A percentile compares a stretch with the other conserved stretches of the same genome.
Evolutionary conservation across 768 basidiomycete genomes (phyloP).

Genomic region (Mycena vulgaris): DNA sequence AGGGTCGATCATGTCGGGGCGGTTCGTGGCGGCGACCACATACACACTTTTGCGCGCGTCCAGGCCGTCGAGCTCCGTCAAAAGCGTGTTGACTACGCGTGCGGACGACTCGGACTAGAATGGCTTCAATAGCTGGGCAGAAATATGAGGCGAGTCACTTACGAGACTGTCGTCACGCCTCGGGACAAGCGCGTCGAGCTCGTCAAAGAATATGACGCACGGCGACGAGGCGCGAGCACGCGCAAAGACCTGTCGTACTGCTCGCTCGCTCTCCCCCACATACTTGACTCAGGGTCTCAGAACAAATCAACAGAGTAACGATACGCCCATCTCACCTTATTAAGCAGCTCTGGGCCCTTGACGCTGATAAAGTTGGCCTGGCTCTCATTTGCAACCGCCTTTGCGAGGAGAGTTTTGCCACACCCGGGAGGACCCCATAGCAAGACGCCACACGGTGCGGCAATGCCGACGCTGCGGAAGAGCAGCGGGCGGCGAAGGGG

Average conservation of each 20-base stretch:
- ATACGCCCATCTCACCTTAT: constrained; percentile 76
- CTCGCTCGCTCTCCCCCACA: constrained; percentile 96
- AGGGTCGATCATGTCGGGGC: constrained; percentile 98
- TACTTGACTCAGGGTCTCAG: constrained; percentile 72
- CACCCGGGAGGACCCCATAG: constrained; percentile 99
- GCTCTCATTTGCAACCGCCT: constrained; percentile 97
- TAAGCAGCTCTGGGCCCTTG: constrained; percentile 96
- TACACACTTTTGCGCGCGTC: constrained; percentile 90
- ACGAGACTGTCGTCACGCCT: constrained; percentile 92
- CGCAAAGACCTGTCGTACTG: constrained; percentile 95
- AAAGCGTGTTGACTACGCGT: constrained; percentile 92
- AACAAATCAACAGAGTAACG: not conserved
- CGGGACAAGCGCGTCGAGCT: constrained; percentile 93
- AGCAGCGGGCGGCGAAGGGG: constrained; percentile 93
- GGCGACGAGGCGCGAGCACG: constrained; percentile 94
- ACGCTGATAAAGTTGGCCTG: constrained; percentile 98
- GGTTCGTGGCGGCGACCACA: constrained; percentile 95
- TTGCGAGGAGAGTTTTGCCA: constrained; percentile 97
- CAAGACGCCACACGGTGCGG: constrained; percentile 92
- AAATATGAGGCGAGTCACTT: constrained; percentile 41
- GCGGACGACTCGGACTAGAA: constrained; percentile 91
- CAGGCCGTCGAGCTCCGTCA: constrained; percentile 95
- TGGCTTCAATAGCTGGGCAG: constrained; percentile 2
- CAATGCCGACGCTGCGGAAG: constrained; percentile 91
- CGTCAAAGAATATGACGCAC: constrained; percentile 96